Base-by-base conservation (phyloP, 352 stramenopile species). In the Discostella stelligera region DNA sequence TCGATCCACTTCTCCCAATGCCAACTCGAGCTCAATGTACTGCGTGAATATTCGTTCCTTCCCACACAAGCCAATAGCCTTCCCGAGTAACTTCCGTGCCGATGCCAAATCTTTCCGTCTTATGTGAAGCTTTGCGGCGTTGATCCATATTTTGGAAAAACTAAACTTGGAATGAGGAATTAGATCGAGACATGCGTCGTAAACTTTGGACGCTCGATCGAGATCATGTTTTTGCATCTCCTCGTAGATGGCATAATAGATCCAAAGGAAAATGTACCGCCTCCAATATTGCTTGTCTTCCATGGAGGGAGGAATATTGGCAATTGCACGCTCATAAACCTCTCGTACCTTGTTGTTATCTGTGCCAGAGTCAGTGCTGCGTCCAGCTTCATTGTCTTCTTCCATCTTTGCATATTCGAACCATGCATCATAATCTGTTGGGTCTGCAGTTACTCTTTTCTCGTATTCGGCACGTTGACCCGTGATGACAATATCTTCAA, bases 261-360 rank as follows among this genome's bases (percentile, higher is more conserved):
- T 98, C 97, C 97, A 99, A 20, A 99, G 83, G 80, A 98, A 99
- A 68, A 99, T 98, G 82, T 99, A 99, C 32, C 97, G 84, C 60
- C 94, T 95, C 97, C 97, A 99, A 88, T 97, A 98, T 55, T 95
- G 91, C 83, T 99, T 99, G 46, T 99, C 94, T 5, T 89, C 71
- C n/a, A 95, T 86, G 13, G 77, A 79, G 3, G 96, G 96, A 13
- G 97, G 97, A 14, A 98, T 53, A 62, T 98, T 96, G 11, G 93
- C 87, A 53, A 99, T 95, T 11, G 96, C 96, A 25, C 95, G 93
- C 84, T 98, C 96, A 80, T 98, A 99, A 5, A 98, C 94, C 59
- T 98, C 96, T 52, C 96, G 90, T 5, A 98, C 94, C 7, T 92
- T 74, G 56, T 66, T 64, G 44, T 30, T 41, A 25, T 25, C 50